These are phyloP conservation scores for Aspergillus jensenii DNA, from an alignment of 2,329 filamentous ascomycete species.

Conservation along the genomic window DNA sequence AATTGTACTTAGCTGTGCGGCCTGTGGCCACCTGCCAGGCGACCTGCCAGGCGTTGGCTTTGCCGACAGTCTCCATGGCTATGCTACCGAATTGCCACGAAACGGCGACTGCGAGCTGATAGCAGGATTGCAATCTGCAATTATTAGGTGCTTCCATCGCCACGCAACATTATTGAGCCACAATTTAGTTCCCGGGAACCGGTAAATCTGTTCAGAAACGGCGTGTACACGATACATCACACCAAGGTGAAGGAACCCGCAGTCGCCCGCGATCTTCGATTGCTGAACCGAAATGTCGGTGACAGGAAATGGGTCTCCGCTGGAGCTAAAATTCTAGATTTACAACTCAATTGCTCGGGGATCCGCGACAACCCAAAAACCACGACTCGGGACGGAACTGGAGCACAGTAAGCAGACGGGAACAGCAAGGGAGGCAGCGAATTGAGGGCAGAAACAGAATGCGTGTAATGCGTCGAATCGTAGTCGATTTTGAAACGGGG, in stretches of 20 bases:
- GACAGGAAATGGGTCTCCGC: slow-evolving; percentile 13
- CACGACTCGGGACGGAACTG: not conserved
- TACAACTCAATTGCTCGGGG: not conserved
- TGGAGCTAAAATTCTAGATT: not conserved
- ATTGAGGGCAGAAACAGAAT: not conserved
- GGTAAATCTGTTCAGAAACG: not conserved
- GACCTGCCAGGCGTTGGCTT: not conserved
- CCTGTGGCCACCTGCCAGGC: not conserved
- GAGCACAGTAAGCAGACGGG: not conserved
- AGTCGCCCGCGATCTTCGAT: slow-evolving; percentile 12
- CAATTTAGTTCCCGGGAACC: not conserved
- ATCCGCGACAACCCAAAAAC: not conserved
- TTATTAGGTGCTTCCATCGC: not conserved
- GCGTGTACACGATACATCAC: not conserved
- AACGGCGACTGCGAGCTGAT: not conserved
- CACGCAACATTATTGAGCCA: not conserved
- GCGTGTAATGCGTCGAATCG: not conserved
- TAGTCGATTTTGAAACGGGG: not conserved
- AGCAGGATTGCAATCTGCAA: not conserved
- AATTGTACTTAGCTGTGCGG: not conserved
- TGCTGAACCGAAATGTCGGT: slow-evolving; percentile 17
- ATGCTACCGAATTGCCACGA: not conserved
- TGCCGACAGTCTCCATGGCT: not conserved
- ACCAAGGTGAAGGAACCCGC: not conserved
- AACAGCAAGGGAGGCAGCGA: not conserved